A percentile compares a stretch with the other conserved stretches of the same genome.
Evolutionary conservation across 305 asterid genomes (phyloP).

Genomic region (Coffea humblotiana): DNA sequence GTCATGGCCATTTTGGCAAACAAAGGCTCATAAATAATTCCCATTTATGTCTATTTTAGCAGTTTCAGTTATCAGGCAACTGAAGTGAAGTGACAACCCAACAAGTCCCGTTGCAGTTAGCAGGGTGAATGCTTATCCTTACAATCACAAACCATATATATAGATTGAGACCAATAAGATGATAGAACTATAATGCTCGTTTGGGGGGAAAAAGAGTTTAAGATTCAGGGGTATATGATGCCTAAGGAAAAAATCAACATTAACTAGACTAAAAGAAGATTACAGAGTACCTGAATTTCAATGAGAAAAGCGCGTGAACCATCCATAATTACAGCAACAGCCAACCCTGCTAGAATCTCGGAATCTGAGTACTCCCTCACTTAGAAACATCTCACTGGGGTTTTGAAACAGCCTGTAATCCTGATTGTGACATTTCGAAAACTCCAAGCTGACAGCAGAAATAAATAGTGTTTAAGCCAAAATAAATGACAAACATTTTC

Average conservation of each 20-base stretch:
- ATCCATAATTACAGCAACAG: constrained; percentile 85
- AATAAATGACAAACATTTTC: background rate
- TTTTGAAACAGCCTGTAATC: constrained; percentile 75
- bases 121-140: background rate
- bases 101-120: background rate
- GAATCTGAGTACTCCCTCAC: constrained; percentile 81
- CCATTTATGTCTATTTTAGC: background rate
- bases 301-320: constrained; percentile 88
- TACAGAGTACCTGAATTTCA: constrained; percentile 69
- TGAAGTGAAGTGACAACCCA: background rate
- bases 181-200: background rate
- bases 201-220: background rate
- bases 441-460: constrained; percentile 82
- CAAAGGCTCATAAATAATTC: too few relatives aligned
- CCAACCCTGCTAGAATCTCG: constrained; percentile 80
- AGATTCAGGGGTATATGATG: background rate
- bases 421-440: constrained; percentile 73
- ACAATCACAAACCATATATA: background rate
- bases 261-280: constrained; percentile 1
- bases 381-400: constrained; percentile 87
- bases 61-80: background rate
- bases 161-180: background rate
- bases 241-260: constrained; percentile 1
- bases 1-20: too few relatives aligned
- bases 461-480: constrained; percentile 2